Evolutionary conservation across 129 eudicot species (phyloP).

Genomic region (Flaveria linearis): DNA sequence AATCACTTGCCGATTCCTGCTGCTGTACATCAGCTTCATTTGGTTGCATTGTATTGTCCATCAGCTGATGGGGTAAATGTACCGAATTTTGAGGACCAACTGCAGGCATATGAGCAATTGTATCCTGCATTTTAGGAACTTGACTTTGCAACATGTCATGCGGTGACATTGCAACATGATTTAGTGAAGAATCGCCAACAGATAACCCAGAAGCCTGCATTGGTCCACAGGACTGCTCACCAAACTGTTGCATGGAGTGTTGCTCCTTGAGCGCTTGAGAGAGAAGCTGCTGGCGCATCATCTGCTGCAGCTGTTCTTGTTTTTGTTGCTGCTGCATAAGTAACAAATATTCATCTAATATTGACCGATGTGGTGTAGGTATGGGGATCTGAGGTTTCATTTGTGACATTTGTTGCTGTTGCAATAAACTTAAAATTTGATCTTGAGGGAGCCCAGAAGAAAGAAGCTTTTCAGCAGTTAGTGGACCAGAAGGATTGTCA

Average conservation of each 20-base stretch:
- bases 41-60: constrained; percentile 39
- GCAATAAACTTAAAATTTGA: constrained; percentile 58
- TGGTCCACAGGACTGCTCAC: constrained; percentile 51
- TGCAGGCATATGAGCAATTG: constrained; percentile 39
- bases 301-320: constrained; percentile 66
- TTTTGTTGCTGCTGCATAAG: constrained; percentile 73
- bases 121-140: constrained; percentile 40
- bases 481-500: constrained; percentile 39
- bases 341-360: constrained; percentile 68
- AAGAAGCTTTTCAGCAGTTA: constrained; percentile 60
- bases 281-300: constrained; percentile 71
- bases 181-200: constrained; percentile 45
- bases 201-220: constrained; percentile 46
- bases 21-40: constrained; percentile 39
- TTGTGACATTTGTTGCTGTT: constrained; percentile 81
- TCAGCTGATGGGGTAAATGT: constrained; percentile 66
- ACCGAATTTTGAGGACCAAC: constrained; percentile 41
- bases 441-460: constrained; percentile 73
- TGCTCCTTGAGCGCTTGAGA: constrained; percentile 64
- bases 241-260: constrained; percentile 50
- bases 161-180: constrained; percentile 43
- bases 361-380: constrained; percentile 60
- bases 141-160: constrained; percentile 56
- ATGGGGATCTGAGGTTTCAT: constrained; percentile 59
- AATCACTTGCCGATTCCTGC: constrained; percentile 14